Percentiles rank a stretch among this genome's conserved stretches.
Evolutionary conservation across 2,329 filamentous ascomycete genomes (phyloP).

Genomic region (Pseudogymnoascus sp.): DNA sequence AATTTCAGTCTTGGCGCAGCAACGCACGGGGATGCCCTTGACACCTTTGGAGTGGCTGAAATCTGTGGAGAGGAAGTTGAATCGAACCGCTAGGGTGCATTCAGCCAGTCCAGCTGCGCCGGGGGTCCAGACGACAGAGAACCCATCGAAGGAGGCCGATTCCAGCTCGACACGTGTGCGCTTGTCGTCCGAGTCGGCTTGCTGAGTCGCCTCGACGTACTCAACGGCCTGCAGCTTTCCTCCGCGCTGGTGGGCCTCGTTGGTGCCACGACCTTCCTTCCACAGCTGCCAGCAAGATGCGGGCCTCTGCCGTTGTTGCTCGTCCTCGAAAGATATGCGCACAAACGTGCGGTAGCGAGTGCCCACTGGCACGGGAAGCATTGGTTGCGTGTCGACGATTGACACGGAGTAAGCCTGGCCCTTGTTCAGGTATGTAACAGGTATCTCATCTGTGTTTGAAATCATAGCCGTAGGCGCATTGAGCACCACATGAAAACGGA

Average conservation of each 20-base stretch:
- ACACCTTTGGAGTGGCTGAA: conserved; percentile 99
- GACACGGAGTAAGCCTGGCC: conserved; percentile 88
- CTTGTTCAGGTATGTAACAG: conserved; percentile 97
- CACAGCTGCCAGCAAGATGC: conserved; percentile 80
- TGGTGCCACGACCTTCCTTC: conserved; percentile 95
- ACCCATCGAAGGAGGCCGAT: conserved; percentile 81
- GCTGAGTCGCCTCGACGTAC: conserved; percentile 64
- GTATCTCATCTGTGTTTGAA: conserved; percentile 80
- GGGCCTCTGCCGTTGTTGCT: conserved; percentile 79
- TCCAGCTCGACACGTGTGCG: conserved; percentile 63
- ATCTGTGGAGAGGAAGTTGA: conserved; percentile 97
- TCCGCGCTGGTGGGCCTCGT: conserved; percentile 87
- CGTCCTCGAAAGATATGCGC: conserved; percentile 94
- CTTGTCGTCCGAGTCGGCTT: conserved; percentile 54
- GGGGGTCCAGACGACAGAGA: conserved; percentile 82
- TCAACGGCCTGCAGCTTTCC: conserved; percentile 92
- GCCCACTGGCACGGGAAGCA: conserved; percentile 48
- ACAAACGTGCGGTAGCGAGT: conserved; percentile 81
- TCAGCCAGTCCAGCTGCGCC: conserved; percentile 60
- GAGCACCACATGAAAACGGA: conserved; percentile 81
- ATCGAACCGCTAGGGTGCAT: conserved; percentile 81
- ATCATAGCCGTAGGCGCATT: conserved; percentile 97
- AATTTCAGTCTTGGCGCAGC: conserved; percentile 82
- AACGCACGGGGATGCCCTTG: conserved; percentile 88
- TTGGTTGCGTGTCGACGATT: conserved; percentile 66